phyloP scores from a whole-genome alignment of 371 early-diverging fungal species.

The Syncephalastrum contaminatum region DNA sequence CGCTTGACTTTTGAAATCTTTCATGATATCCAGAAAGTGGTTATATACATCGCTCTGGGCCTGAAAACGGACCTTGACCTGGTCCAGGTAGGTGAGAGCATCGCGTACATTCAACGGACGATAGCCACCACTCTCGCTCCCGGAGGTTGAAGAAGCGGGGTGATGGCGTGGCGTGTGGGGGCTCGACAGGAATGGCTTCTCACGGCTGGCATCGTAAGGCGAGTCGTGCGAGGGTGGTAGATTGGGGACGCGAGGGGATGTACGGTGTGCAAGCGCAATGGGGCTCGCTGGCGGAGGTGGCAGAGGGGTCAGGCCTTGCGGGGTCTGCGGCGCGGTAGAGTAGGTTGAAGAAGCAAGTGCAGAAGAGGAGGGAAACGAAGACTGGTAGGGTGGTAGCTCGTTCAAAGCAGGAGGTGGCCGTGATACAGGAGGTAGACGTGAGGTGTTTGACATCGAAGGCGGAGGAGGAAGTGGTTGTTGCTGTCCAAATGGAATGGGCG shows the following conservation, averaged over 20 bases:
- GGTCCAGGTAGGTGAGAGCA: constrained; percentile 97
- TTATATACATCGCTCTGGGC: constrained; percentile 97
- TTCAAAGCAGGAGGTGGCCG: constrained; percentile 7
- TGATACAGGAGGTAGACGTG: constrained; percentile 5
- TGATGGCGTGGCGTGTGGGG: not conserved
- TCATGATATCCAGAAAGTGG: constrained; percentile 99
- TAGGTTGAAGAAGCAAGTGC: constrained; percentile 3
- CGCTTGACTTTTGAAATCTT: constrained; percentile 98
- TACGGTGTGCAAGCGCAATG: too few species aligned
- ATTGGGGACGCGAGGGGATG: constrained; percentile 1
- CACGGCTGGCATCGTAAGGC: not conserved
- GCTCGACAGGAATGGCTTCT: not conserved
- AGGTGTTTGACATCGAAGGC: constrained; percentile 5
- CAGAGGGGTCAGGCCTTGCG: constrained; percentile 2
- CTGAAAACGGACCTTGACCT: constrained; percentile 93
- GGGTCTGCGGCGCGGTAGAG: constrained; percentile 2
- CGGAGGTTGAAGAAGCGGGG: not conserved
- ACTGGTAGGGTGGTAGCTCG: constrained; percentile 10
- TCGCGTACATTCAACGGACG: constrained; percentile 74
- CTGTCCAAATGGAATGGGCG: constrained; percentile 8
- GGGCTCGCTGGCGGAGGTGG: not conserved
- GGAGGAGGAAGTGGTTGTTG: constrained; percentile 12
- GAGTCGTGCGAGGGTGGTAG: not conserved
- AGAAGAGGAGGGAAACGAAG: constrained; percentile 12
- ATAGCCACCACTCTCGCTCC: constrained; percentile 19